Evolutionary conservation across 805 yeast genomes (phyloP), one percentile per base, ranked within the genome.

Genomic region (Ogataea philodendri): DNA sequence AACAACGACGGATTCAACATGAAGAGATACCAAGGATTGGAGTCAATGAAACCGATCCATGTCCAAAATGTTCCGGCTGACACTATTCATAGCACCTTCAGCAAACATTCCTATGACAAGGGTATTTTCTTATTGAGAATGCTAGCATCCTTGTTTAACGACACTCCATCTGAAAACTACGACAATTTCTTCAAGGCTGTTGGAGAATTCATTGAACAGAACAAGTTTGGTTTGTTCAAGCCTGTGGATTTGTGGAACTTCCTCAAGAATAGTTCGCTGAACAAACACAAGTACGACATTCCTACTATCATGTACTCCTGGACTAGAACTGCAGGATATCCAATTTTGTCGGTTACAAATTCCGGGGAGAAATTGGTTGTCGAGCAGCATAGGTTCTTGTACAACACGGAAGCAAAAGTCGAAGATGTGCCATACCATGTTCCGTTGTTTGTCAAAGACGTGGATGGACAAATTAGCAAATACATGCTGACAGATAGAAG

Each of bases 361-460:
- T 50, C 50, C 15, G 56, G 50, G 0, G 57, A 51, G 3, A 59
- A 55, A 32, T 49, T 70, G 5, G 22, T 42, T 17, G 41, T 66
- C 8, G 66, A 55, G 29, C 74, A 70, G 47, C 69, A 66, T 41
- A 49, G 68, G 24, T 65, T 56, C 37, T 27, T 68, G 10, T 53
- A 53, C 49, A 52, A 54, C 14, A 28, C 38, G 8, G 25, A 41
- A 5, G 45, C 51, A 6, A 48, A 61, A 9, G 46, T 67, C 22
- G 85, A 78, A 52, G 78, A 80, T 47, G 60, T 66, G 25, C 81
- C 82, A 3, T 82, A 65, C 51, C 81, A 78, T 44, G 61, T 82
- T 28, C 89, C 90, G 3, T 54, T 84, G 41, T 56, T 67, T 3
- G 54, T 76, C 22, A 68, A 60, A 30, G 46, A 62, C 2, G 35